phyloP scores from a whole-genome alignment of 805 yeast species.

The Saccharomyces paradoxus region DNA sequence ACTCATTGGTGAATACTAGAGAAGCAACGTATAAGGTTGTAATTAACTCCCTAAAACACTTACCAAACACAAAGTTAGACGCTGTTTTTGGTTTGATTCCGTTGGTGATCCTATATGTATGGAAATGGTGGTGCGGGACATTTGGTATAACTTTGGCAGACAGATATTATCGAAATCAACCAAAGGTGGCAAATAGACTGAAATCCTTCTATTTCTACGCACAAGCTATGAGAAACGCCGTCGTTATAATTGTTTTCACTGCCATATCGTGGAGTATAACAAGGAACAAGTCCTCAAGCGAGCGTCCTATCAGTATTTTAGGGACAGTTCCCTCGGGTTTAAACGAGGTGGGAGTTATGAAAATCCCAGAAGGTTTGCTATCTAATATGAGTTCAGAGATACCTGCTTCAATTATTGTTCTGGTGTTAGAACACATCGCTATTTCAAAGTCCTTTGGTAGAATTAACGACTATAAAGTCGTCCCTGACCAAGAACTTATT shows the following conservation, averaged over 20 bases:
- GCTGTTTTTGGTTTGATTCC: slow-evolving; percentile 86
- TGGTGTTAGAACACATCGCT: slow-evolving; percentile 86
- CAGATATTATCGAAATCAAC: slow-evolving; percentile 32
- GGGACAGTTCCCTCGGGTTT: slow-evolving; percentile 82
- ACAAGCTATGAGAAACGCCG: slow-evolving; percentile 72
- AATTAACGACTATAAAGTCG: slow-evolving; percentile 79
- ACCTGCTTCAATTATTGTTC: slow-evolving; percentile 80
- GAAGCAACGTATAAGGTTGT: slow-evolving; percentile 61
- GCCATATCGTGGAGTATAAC: slow-evolving; percentile 73
- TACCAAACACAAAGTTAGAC: slow-evolving; percentile 60
- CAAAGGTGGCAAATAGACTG: slow-evolving; percentile 12
- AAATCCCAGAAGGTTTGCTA: slow-evolving; percentile 51
- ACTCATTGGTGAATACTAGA: slow-evolving; percentile 60
- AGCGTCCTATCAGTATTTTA: slow-evolving; percentile 44
- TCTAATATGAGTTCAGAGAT: slow-evolving; percentile 61
- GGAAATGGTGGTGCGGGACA: slow-evolving; percentile 56
- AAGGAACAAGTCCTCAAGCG: slow-evolving; percentile 37
- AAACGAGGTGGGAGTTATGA: slow-evolving; percentile 65
- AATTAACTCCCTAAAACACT: slow-evolving; percentile 60
- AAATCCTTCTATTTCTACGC: slow-evolving; percentile 54
- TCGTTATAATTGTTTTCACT: slow-evolving; percentile 75
- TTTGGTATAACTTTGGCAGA: slow-evolving; percentile 54
- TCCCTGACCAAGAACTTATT: slow-evolving; percentile 87
- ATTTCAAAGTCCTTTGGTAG: slow-evolving; percentile 91
- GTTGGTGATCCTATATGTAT: slow-evolving; percentile 57